phyloP scores from a whole-genome alignment of 352 stramenopile genomes.

The Pythium phragmiticola region DNA sequence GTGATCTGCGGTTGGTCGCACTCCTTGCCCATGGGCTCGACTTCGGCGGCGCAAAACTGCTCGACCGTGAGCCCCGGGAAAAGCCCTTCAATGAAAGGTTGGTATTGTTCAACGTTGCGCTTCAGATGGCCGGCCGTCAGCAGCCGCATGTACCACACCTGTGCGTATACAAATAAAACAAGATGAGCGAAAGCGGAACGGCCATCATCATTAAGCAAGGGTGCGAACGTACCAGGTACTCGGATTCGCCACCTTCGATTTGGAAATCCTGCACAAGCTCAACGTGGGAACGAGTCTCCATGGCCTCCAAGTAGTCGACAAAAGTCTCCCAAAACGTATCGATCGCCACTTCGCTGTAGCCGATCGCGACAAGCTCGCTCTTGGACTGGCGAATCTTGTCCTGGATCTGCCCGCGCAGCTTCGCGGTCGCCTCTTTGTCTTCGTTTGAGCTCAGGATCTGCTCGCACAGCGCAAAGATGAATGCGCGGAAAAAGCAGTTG shows the following conservation, averaged over 20 bases:
- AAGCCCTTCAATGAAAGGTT: slow-evolving; percentile 89
- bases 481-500: slow-evolving; percentile 92
- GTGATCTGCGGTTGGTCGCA: slow-evolving; percentile 92
- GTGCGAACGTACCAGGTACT: slow-evolving; percentile 59
- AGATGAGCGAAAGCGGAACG: background rate
- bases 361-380: slow-evolving; percentile 67
- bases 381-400: slow-evolving; percentile 71
- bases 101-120: slow-evolving; percentile 81
- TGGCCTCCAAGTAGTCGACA: slow-evolving; percentile 83
- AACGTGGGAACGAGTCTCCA: slow-evolving; percentile 68
- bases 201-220: background rate
- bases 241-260: slow-evolving; percentile 80
- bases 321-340: slow-evolving; percentile 94
- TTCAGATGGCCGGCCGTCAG: slow-evolving; percentile 87
- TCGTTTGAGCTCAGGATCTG: slow-evolving; percentile 44
- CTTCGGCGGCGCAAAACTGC: slow-evolving; percentile 82
- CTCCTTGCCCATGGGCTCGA: slow-evolving; percentile 93
- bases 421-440: slow-evolving; percentile 21
- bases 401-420: slow-evolving; percentile 44
- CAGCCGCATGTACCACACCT: slow-evolving; percentile 88
- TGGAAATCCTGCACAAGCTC: slow-evolving; percentile 82
- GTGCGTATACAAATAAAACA: background rate
- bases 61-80: slow-evolving; percentile 76
- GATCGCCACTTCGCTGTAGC: slow-evolving; percentile 92
- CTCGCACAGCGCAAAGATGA: slow-evolving; percentile 90